phyloP scores from a whole-genome alignment of 2,329 filamentous ascomycete species.

The Aspergillus ibericus region DNA sequence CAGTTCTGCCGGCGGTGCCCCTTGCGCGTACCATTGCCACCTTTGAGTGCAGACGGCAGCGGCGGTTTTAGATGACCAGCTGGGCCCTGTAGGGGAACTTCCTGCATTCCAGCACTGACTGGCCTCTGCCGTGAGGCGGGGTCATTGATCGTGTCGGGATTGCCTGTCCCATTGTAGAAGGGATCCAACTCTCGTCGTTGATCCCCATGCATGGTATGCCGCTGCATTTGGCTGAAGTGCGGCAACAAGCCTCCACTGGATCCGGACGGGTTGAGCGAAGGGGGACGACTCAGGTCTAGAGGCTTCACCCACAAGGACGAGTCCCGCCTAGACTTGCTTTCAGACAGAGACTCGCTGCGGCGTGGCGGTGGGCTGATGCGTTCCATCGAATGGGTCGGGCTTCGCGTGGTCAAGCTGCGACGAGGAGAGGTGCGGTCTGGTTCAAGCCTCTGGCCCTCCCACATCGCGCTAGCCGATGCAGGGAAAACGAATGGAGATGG shows the following conservation, averaged over 20 bases:
- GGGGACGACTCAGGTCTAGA: constrained; percentile 17
- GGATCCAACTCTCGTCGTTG: constrained; percentile 27
- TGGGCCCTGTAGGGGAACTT: constrained; percentile 23
- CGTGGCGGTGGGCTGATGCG: constrained; percentile 27
- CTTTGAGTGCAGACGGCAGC: constrained; percentile 35
- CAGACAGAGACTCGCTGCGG: constrained; percentile 33
- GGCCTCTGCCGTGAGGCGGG: constrained; percentile 15
- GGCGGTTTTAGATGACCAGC: constrained; percentile 24
- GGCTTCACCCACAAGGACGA: constrained; percentile 10
- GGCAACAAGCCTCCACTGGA: constrained; percentile 18
- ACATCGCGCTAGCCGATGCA: constrained; percentile 23
- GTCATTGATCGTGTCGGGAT: constrained; percentile 20
- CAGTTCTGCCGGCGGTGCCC: constrained; percentile 46
- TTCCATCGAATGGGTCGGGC: constrained; percentile 27
- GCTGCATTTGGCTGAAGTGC: constrained; percentile 28
- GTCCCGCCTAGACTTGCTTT: constrained; percentile 22
- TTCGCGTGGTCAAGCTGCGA: constrained; percentile 36
- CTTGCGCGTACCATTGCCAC: constrained; percentile 34
- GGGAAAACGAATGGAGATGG: constrained; percentile 30
- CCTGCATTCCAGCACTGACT: constrained; percentile 16
- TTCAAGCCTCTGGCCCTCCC: constrained; percentile 25
- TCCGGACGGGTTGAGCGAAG: constrained; percentile 12
- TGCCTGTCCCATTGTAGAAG: constrained; percentile 24
- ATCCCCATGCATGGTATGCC: constrained; percentile 21
- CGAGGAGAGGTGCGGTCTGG: constrained; percentile 29